These are phyloP conservation scores for Nicotiana knightiana DNA, from an alignment of 257 asterid species.

Conservation along the genomic window DNA sequence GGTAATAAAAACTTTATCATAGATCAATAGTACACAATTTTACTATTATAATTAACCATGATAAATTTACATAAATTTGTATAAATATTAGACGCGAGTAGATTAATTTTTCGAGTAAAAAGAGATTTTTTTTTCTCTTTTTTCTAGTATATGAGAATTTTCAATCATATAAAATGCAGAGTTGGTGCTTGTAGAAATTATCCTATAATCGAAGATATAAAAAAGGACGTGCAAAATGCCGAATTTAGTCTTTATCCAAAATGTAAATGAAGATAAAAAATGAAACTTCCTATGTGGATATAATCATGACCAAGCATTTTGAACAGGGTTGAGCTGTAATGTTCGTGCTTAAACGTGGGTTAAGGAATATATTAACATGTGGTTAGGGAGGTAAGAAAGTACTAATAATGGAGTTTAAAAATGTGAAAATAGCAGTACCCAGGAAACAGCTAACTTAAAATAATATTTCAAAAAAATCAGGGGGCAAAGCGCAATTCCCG, in stretches of 20 bases:
- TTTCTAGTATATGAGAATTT: too few relatives aligned
- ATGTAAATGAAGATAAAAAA: not conserved
- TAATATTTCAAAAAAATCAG: conserved; percentile 11
- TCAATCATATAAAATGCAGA: not conserved
- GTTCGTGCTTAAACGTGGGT: conserved; percentile 94
- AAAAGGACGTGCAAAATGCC: not conserved
- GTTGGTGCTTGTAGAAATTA: not conserved
- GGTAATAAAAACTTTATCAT: not conserved
- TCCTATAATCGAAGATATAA: not conserved
- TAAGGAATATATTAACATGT: conserved; percentile 84
- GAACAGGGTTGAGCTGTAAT: conserved; percentile 63
- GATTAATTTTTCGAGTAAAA: not conserved
- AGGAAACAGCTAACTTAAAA: not conserved
- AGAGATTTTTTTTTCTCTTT: too few relatives aligned
- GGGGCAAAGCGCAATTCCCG: conserved; percentile 30
- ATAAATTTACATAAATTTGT: too few relatives aligned
- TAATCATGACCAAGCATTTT: conserved; percentile 30
- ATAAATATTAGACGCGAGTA: too few relatives aligned
- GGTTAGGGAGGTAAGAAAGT: conserved; percentile 21
- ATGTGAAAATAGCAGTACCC: not conserved
- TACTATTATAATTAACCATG: not conserved
- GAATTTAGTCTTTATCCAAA: not conserved
- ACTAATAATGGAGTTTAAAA: conserved; percentile 19
- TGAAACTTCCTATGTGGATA: conserved; percentile 17
- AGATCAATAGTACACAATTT: not conserved